Base-by-base conservation (phyloP, 106 monocot species). In the Platanthera zijinensis region DNA sequence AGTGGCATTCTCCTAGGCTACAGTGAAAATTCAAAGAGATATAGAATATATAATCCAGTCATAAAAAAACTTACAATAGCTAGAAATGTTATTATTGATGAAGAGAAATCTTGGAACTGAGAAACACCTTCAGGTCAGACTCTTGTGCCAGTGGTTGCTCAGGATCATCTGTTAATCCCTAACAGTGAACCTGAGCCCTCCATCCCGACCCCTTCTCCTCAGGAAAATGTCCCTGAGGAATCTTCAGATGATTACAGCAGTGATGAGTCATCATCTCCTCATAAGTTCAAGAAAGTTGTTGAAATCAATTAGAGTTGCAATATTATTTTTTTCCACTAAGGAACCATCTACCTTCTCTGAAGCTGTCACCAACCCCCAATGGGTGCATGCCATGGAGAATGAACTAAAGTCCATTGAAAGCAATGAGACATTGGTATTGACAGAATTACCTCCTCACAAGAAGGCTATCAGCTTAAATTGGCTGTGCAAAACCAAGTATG, bases 1-100 rank as follows among this genome's bases (percentile, higher is more conserved):
- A 76, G 48, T 12, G 53, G 48, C 0, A 11, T 82, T 5, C 70
- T 81, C 32, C 7, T 82, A 1, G 52, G 70, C 0, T 76, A 68
- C 15, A 45, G 5, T 4, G 9, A 46, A 4, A 39, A 71, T 3
- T 21, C 57, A 0, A 82, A 82, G 7, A 71, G 76, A 5, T 76
- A 76, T 32, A 54, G 14, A 18, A 8, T 76, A 0, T 50, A 56
- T 49, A 30, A 82, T 50, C 76, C 50, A 0, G 3, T 50, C 17
- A n/a, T 71, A 18, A 9, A 57, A 0, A 71, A 50, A 5, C 12
- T 82, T 5, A 66, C 71, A 4, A 51, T 76, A 5, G 59, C 56
- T 48, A 48, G 76, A 12, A 56, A 82, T 12, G 69, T 81, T 7
- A 18, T 71, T 0, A 57, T 76, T 57, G 56, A 81, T 19, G 76